Conservation (phyloP, 1,139 yeast species). For the Candida sanyaensis region DNA sequence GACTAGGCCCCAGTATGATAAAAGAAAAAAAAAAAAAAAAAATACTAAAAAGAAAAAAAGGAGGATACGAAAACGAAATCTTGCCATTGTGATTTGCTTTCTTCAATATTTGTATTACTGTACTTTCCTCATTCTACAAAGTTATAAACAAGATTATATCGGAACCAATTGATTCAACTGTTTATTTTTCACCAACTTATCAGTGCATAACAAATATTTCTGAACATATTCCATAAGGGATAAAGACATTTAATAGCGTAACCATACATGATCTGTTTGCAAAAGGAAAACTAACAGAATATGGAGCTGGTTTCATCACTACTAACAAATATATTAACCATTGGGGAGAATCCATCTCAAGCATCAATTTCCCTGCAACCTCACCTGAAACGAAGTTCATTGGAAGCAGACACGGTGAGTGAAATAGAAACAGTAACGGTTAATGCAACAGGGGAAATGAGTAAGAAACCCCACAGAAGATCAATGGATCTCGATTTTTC, state of each 20-base stretch:
- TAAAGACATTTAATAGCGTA: background rate
- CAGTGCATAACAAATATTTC: too few relatives aligned
- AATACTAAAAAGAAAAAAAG: too few relatives aligned
- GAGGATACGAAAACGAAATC: too few relatives aligned
- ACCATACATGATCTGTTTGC: background rate
- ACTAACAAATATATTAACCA: constrained; percentile 28
- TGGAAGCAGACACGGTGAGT: background rate
- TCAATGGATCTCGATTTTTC: constrained; percentile 18
- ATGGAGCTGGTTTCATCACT: constrained; percentile 35
- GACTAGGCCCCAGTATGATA: too few relatives aligned
- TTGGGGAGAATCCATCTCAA: constrained; percentile 15
- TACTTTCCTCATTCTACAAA: too few relatives aligned
- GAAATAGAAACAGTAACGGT: background rate
- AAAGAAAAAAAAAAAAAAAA: too few relatives aligned
- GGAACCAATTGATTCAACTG: too few relatives aligned
- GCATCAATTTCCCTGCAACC: background rate
- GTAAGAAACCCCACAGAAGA: constrained; percentile 9
- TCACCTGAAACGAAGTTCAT: background rate
- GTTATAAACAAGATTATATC: too few relatives aligned
- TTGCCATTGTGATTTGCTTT: too few relatives aligned
- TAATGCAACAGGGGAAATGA: constrained; percentile 1
- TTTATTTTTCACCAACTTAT: too few relatives aligned
- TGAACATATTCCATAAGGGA: background rate
- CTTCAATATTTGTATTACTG: too few relatives aligned
- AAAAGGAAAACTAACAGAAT: background rate